Conservation (phyloP, 208 protist genomes). For the Leishmania turanica region DNA sequence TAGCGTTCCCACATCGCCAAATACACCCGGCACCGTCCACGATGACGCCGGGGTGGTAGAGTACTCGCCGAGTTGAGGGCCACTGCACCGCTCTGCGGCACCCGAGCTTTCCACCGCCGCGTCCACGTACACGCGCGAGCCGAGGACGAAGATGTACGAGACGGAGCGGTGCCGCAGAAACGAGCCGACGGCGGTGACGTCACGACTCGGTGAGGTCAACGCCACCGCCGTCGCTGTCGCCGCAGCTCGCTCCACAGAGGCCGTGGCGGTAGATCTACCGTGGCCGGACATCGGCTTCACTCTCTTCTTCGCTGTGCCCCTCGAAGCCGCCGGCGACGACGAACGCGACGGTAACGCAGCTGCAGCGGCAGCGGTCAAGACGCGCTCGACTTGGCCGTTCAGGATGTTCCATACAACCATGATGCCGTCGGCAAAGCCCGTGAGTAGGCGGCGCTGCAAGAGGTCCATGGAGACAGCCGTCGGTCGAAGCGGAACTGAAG, state of each 20-base stretch:
- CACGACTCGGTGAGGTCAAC: slow-evolving; percentile 17
- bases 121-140: slow-evolving; percentile 48
- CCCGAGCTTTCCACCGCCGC: neutral
- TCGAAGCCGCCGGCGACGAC: neutral
- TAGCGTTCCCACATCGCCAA: slow-evolving; percentile 60
- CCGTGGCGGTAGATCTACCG: neutral
- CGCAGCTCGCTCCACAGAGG: neutral
- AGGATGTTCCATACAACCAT: slow-evolving; percentile 85
- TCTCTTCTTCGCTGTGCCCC: neutral
- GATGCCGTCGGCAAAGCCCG: slow-evolving; percentile 74
- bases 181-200: slow-evolving; percentile 72
- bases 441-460: slow-evolving; percentile 69
- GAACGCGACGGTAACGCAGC: neutral
- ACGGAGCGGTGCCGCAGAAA: slow-evolving; percentile 60
- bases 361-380: slow-evolving; percentile 20
- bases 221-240: neutral
- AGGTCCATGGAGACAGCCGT: slow-evolving; percentile 56
- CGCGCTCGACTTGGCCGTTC: slow-evolving; percentile 70
- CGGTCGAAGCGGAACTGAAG: slow-evolving; percentile 50
- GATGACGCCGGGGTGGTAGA: slow-evolving; percentile 56
- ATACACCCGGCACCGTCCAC: slow-evolving; percentile 50
- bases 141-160: slow-evolving; percentile 71
- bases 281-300: neutral
- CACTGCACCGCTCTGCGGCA: neutral
- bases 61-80: slow-evolving; percentile 64